Base-by-base conservation (phyloP, 2,329 filamentous ascomycete genomes). In the Coniella vitis region DNA sequence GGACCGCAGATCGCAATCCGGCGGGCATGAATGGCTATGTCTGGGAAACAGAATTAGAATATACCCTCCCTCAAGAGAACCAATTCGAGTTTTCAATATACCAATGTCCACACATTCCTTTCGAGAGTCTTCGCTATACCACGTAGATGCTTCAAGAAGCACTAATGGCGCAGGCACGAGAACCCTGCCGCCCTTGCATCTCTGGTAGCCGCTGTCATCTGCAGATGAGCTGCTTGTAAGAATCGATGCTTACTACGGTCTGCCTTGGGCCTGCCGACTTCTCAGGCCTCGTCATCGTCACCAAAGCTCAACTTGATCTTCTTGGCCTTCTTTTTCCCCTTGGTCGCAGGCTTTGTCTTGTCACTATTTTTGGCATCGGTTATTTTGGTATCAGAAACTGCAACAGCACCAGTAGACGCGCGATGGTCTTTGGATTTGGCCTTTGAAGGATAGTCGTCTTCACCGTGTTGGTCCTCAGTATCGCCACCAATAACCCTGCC, bases 271-370 rank as follows among this genome's bases (percentile, higher is more conserved):
- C 16, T 9, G 38, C 37, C 37, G 21, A 34, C 12, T 34, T 34
- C 29, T 52, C 61, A 57, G 39, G 69, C 65, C 65, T 65, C 71
- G 31, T 80, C 76, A 16, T 83, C 79, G 49, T 83, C 76, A 21
- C 78, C 78, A 60, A 85, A 85, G 63, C 81, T 85, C 39, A 85
- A 67, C 67, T 84, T 84, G 52, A 85, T 78, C 67, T 83, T 84
- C 64, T 79, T 79, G 4, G 70, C 66, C 63, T 76, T 76, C 61
- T 81, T 80, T 62, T 74, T 77, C 7, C 29, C 38, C 31, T 47
- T 54, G 35, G 7, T 38, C 12, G 39, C n/a, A 38, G 16, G 4
- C 45, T 56, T 56, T 41, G 48, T 19, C 57, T 47, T 61, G 55
- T 47, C 25, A 10, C 25, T 10, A 5, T 29, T 29, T 5, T 29